These are phyloP conservation scores for Boletus huronensis DNA, from an alignment of 768 basidiomycete genomes.

Conservation along the genomic window DNA sequence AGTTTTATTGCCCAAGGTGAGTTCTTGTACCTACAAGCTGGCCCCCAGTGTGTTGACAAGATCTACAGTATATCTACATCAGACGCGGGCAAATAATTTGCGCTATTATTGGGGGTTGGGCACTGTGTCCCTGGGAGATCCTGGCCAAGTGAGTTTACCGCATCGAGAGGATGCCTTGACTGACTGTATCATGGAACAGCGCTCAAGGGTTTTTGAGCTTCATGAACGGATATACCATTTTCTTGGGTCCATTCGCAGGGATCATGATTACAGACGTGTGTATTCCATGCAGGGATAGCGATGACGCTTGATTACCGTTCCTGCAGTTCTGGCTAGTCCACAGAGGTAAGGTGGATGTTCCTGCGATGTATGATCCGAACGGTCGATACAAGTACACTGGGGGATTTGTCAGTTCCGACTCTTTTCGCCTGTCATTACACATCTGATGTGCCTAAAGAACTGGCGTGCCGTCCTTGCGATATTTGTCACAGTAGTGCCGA, in stretches of 20 bases:
- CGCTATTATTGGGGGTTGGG: conserved; percentile 81
- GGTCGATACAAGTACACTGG: conserved; percentile 76
- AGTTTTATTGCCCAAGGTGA: conserved; percentile 65
- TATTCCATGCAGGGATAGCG: background rate
- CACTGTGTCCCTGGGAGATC: conserved; percentile 84
- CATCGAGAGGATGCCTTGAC: background rate
- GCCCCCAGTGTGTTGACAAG: background rate
- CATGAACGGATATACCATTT: conserved; percentile 82
- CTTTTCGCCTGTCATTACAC: background rate
- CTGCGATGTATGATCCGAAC: conserved; percentile 77
- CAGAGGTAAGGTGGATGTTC: conserved; percentile 67
- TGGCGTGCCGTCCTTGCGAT: conserved; percentile 74
- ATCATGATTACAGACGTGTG: conserved; percentile 61
- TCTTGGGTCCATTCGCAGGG: conserved; percentile 81
- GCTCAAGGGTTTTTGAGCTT: conserved; percentile 71
- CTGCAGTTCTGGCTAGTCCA: conserved; percentile 77
- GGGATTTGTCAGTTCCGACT: conserved; percentile 51
- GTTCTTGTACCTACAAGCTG: conserved; percentile 12
- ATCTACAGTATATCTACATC: conserved; percentile 55
- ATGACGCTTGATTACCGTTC: background rate
- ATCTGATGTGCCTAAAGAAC: conserved; percentile 46
- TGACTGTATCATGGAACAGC: conserved; percentile 9
- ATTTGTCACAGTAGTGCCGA: conserved; percentile 63
- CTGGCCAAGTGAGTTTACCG: conserved; percentile 39
- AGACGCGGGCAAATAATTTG: conserved; percentile 76